Base-by-base conservation (phyloP, 1,284 basidiomycete genomes). In the Cryptococcus sp. region DNA sequence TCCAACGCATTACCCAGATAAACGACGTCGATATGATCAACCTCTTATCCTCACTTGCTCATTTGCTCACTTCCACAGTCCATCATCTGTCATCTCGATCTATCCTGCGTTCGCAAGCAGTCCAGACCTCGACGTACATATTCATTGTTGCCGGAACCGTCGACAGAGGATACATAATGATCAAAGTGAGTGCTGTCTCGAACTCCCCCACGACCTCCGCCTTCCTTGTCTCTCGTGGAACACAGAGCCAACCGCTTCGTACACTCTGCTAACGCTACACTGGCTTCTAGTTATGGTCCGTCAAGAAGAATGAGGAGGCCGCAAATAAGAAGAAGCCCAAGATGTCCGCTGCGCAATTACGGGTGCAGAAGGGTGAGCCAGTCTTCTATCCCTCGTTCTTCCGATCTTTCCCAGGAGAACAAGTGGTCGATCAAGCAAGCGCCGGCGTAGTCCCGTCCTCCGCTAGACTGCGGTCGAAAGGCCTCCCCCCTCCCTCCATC, bases 281-380 rank as follows among this genome's bases (percentile, higher is more conserved):
- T 25, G 30, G n/a, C 30, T 27, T 41, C 2, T 13, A 97, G 93
- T 95, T 97, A 73, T 96, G 93, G 89, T 91, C 87, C 68, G 90
- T 97, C 87, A 96, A 96, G 86, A 95, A 96, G 87, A 71, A 79
- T 53, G 90, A 94, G 82, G 90, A 94, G 75, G 90, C 90, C 57
- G 90, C 91, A 54, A 87, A 88, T 17, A 95, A 93, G 87, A 94
- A 87, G 85, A 91, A 89, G 83, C 93, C 93, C 48, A 97, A 96
- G 86, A 96, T 91, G 52, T 92, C 90, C 69, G 93, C 95, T 13
- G 95, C 96, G 38, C 94, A 98, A 80, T 89, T 99, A 75, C 87
- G 95, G 56, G 93, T 98, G 16, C 96, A 99, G 83, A 99, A 99
- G 83, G 95, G 95, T 93, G 65, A 60, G 83, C 72, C 43, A 10